A percentile compares a stretch with the other conserved stretches of the same genome.
phyloP scores from a whole-genome alignment of 108 stramenopile species.

The Cylindrotheca fusiformis region DNA sequence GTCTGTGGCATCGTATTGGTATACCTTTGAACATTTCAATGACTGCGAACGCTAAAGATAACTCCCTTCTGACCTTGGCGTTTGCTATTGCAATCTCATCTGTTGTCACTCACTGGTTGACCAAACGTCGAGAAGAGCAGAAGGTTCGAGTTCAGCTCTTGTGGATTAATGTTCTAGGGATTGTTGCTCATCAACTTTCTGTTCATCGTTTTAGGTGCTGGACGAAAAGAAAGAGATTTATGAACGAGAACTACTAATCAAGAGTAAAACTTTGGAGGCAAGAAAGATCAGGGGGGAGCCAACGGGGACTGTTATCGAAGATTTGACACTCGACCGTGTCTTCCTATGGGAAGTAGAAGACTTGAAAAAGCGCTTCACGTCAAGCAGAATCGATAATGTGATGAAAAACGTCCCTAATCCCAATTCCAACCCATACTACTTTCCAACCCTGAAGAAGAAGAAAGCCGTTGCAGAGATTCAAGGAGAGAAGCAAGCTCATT shows the following conservation, averaged over 20 bases:
- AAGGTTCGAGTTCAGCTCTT: too few species aligned
- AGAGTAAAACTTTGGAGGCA: slow-evolving; percentile 34
- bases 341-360: slow-evolving; percentile 84
- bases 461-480: slow-evolving; percentile 16
- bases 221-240: slow-evolving; percentile 32
- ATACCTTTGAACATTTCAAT: too few species aligned
- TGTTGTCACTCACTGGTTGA: too few species aligned
- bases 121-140: too few species aligned
- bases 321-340: slow-evolving; percentile 47
- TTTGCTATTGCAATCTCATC: too few species aligned
- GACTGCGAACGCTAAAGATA: too few species aligned
- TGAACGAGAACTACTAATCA: slow-evolving; percentile 36
- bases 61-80: too few species aligned
- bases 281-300: slow-evolving; percentile 42
- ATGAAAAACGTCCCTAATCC: slow-evolving; percentile 30
- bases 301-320: slow-evolving; percentile 47
- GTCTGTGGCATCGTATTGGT: too few species aligned
- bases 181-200: too few species aligned
- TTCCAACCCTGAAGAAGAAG: slow-evolving; percentile 25
- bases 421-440: slow-evolving; percentile 26
- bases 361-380: slow-evolving; percentile 55
- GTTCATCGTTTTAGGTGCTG: too few species aligned
- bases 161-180: too few species aligned
- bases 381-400: slow-evolving; percentile 27
- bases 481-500: slow-evolving; percentile 13